Evolutionary conservation across 495 filamentous ascomycete species (phyloP).

Genomic region (Hyaloscypha hepaticicola): DNA sequence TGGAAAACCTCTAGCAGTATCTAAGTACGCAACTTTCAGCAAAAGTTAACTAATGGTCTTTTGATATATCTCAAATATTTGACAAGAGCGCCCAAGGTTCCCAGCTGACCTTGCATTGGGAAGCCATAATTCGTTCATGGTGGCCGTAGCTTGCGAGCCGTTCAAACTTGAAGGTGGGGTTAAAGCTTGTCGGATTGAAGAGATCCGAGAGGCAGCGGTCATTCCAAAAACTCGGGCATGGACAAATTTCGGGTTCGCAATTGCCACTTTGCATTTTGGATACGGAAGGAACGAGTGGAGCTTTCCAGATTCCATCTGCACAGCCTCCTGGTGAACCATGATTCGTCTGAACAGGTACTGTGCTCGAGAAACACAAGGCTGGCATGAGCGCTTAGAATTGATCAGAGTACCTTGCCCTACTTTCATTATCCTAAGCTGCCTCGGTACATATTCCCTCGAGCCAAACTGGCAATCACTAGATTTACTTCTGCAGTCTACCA

Average conservation of each 20-base stretch:
- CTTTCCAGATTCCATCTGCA: neutral
- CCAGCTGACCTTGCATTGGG: neutral
- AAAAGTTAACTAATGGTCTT: too few relatives aligned
- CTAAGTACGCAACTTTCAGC: too few relatives aligned
- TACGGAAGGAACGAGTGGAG: neutral
- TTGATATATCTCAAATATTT: neutral
- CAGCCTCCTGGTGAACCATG: neutral
- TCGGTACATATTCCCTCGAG: neutral
- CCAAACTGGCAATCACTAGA: neutral
- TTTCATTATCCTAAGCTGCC: neutral
- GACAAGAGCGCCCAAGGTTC: neutral
- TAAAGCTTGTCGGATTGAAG: neutral
- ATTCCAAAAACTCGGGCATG: neutral
- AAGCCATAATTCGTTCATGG: neutral
- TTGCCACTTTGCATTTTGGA: neutral
- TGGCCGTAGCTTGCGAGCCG: neutral
- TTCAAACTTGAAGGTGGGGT: constrained; percentile 3
- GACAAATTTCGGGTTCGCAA: too few relatives aligned
- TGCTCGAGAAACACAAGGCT: neutral
- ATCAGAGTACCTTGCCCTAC: too few relatives aligned
- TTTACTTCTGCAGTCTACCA: neutral
- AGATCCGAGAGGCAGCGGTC: neutral
- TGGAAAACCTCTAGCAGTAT: neutral
- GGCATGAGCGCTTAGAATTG: too few relatives aligned
- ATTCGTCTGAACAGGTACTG: neutral